Base-by-base conservation (phyloP, 371 early-diverging fungal species). In the Saksenaea oblongispora region DNA sequence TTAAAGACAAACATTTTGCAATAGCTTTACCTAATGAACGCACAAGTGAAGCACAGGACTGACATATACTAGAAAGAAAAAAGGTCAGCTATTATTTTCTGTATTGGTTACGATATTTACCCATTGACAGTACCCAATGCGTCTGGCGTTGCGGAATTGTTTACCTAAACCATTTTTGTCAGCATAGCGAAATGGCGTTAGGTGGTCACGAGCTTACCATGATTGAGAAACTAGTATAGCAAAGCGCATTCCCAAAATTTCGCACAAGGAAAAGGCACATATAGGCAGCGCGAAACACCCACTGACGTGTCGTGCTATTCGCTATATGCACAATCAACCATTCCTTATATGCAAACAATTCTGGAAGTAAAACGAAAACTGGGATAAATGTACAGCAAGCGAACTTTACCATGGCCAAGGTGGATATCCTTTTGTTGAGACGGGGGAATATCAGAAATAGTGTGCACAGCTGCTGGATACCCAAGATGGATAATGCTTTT, bases 71-170 rank as follows among this genome's bases (percentile, higher is more conserved):
- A 34, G 15, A 18, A 17, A 35, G 27, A 34, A 3, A 17, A 14
- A 31, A 34, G 24, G 27, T 37, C 8, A 34, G 24, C 8, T 39
- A 39, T 47, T 18, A 11, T 22, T 17, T 17, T 22, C 22, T 22
- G 51, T 17, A 41, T 41, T 11, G 10, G 3, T 0, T 5, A 22
- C 8, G 18, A 10, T 0, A 47, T 10, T 47, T 64, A 72, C 73
- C 89, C 89, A 56, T 89, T 89, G 10, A 91, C 87, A 2, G 80
- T 79, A 0, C 90, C 90, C 11, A 91, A 73, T 9, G 79, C 63
- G 26, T 78, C 82, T 11, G 76, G 54, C 11, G 74, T 65, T 9
- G 88, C 84, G 0, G 85, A 80, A 57, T 85, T 87, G 47, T 79
- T 87, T 51, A 88, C 69, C 84, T 84, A 42, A 27, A 37, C 1